Evolutionary conservation across 192 early-diverging fungal species (phyloP), one percentile per base, ranked within the genome.

Genomic region (Backusella luteola): DNA sequence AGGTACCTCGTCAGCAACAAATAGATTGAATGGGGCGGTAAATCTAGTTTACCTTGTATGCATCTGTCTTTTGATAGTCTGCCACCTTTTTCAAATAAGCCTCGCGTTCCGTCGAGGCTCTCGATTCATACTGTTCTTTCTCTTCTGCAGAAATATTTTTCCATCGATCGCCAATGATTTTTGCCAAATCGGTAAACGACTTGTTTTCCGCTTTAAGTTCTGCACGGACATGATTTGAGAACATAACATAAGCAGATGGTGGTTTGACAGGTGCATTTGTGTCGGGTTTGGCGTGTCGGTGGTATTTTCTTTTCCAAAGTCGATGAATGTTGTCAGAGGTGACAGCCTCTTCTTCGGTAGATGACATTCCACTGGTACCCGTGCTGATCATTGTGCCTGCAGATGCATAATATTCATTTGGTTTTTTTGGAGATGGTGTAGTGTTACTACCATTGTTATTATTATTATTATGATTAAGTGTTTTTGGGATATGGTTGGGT

Each of bases 221-320:
- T 36, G 71, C 77, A 21, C 85, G 77, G 21, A 87, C 83, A 42
- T 81, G 67, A 53, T 87, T 83, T 39, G 84, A 78, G 46, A 85
- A 87, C 76, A 84, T 81, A 2, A 87, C 85, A 80, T 87, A 87
- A 1, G 85, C 85, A 2, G 85, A 87, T 14, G 78, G 71, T 1
- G 85, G 85, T 76, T 87, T 87, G 12, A 81, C 38, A 23, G 85
- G 85, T 6, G 80, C 85, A 34, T 84, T 84, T 35, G 80, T 77
- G 66, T 87, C 85, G 3, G 81, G 77, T 77, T 86, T 86, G 0
- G 85, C 82, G 53, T 86, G 85, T 19, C 85, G 76, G 32, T 79
- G 79, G 63, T 86, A 86, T 74, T 84, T 83, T 29, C 85, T 36
- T 41, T 86, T 86, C 32, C 71, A 72, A 6, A 75, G 29, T 6